Evolutionary conservation across 345 rosid genomes (phyloP), one percentile per base, ranked within the genome.

Genomic region (Hirschfeldia incana): DNA sequence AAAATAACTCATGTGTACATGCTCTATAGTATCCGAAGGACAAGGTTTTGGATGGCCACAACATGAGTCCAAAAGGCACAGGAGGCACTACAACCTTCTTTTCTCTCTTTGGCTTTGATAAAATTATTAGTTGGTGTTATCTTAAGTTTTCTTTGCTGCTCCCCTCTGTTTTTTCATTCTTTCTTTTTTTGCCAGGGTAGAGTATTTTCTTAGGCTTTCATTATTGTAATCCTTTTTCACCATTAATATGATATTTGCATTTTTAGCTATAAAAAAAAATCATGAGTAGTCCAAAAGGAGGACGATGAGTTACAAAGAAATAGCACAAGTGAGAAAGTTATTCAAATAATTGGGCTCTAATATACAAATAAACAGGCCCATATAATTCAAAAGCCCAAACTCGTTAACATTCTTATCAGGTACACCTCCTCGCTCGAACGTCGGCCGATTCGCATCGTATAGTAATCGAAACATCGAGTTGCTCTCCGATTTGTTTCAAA

Each of bases 371-470:
- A 57, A 42, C 8, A 12, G 60, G 76, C 63, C 75, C 11, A 3
- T n/a, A 0, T 55, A 5, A 12, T 71, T 8, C 16, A 11, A 5
- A 37, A 29, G 71, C 76, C 73, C 62, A 78, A 32, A 2, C 27
- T 2, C 4, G 1, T 36, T 36, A 37, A 17, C 5, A 29, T 10
- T 4, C 16, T 46, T 11, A 46, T 36, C 65, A 39, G 53, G 61
- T 69, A 42, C 5, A 34, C 8, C 5, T 1, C 33, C 15, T 15
- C 63, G 21, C 51, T 49, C 80, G 26, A 63, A 63, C 81, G 76
- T 72, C 76, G 76, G 76, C 77, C 77, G 73, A 57, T 77, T 53
- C 37, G 51, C 55, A 69, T 51, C 1, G 8, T 13, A 21, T 8
- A 8, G 3, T 60, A 76, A 21, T 59, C 17, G 75, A 39, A 57